These are phyloP conservation scores for Domatiomyces catenatus DNA, from an alignment of 2,329 filamentous ascomycete genomes.

Conservation along the genomic window DNA sequence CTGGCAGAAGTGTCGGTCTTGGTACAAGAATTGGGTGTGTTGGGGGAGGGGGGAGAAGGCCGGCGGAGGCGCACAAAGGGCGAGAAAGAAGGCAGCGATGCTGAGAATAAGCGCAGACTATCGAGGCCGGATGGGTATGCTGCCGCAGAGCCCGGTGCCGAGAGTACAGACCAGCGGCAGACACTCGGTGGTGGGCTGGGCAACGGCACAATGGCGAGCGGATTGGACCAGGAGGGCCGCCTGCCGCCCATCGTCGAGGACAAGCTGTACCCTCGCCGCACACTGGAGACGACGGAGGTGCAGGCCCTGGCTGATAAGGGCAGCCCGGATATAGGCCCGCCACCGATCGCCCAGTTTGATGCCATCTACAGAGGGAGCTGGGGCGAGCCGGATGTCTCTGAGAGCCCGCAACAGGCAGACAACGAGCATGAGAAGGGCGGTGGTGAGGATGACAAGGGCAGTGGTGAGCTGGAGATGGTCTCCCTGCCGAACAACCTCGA, in stretches of 20 bases:
- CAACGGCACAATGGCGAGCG: slow-evolving; percentile 19
- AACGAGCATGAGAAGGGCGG: slow-evolving; percentile 7
- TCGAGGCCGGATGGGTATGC: neutral
- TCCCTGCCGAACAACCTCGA: slow-evolving; percentile 33
- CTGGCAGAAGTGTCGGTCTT: slow-evolving; percentile 39
- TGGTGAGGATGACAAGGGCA: slow-evolving; percentile 6
- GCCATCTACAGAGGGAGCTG: slow-evolving; percentile 34
- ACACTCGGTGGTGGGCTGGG: slow-evolving; percentile 15
- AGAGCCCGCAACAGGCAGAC: neutral
- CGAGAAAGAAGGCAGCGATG: neutral
- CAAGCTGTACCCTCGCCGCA: slow-evolving; percentile 41
- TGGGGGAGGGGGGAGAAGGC: slow-evolving; percentile 10
- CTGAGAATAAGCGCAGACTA: neutral
- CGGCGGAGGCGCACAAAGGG: too few relatives aligned
- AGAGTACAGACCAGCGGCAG: slow-evolving; percentile 7
- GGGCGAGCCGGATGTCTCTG: slow-evolving; percentile 20
- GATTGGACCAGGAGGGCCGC: slow-evolving; percentile 21
- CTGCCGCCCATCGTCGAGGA: slow-evolving; percentile 46
- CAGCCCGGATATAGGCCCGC: slow-evolving; percentile 26
- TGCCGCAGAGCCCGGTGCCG: neutral
- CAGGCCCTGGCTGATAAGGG: slow-evolving; percentile 19
- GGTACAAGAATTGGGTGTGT: slow-evolving; percentile 37
- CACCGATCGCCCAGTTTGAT: slow-evolving; percentile 39
- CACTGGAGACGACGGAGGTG: slow-evolving; percentile 33
- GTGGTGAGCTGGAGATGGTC: slow-evolving; percentile 16